Base-by-base conservation (phyloP, 495 filamentous ascomycete species). In the Rhizodiscina lignyota region DNA sequence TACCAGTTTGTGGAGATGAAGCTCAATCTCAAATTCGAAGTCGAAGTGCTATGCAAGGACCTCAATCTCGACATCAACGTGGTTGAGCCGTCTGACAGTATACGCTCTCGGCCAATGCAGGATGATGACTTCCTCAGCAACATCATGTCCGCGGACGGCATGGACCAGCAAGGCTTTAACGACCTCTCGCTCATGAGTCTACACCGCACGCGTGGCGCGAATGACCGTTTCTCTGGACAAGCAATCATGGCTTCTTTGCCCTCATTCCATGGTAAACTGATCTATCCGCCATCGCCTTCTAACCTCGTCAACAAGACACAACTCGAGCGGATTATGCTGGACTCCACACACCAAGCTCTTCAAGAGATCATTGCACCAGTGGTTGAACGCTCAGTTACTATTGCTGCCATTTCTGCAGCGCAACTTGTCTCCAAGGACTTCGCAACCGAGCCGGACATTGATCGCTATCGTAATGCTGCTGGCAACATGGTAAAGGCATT, bases 361-460 rank as follows among this genome's bases (percentile, higher is more conserved):
- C 72, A 79, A 22, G 91, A 96, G 45, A 97, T 97, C 44, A 94
- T 96, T 41, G 80, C 81, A 21, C 89, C 89, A 4, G 89, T 97
- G 5, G 91, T 97, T 11, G 89, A 97, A 50, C 72, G 89, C 18
- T 97, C 89, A 12, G 85, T 97, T 15, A 93, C 91, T 0, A 96
- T 97, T 53, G 89, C 89, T 22, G 84, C 86, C 4, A 96, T 99
- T 26, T 87, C 87, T 4, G 92, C 89, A 0, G 73, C 80, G 32
- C 82, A 94, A 54, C 74, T 99, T 50, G 78, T 99, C 20, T 77
- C 74, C 35, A 99, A 96, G 50, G 89, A 99, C 53, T 99, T 93
- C 53, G 79, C 83, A 1, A 89, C 79, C 32, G 89, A 99, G 49
- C 72, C 77, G 2, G 81, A 94, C 48, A 84, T 92, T 58, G 78